These are phyloP conservation scores for Eucalyptus tenuipes DNA, from an alignment of 345 rosid species.

Conservation along the genomic window DNA sequence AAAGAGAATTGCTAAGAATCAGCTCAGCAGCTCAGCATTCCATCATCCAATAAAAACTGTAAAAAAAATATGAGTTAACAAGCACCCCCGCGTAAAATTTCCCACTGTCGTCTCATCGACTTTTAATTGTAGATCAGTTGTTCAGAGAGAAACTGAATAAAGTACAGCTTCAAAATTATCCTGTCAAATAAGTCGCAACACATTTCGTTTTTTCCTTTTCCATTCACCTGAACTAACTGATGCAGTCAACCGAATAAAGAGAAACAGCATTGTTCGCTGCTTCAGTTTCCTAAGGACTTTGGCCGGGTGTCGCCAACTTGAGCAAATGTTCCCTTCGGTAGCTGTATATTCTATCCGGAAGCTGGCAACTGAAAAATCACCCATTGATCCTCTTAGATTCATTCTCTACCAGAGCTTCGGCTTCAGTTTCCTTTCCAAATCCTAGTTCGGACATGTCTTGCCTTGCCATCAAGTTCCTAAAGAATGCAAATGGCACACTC, in stretches of 20 bases:
- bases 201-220: neutral
- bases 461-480: conserved; percentile 92
- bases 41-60: neutral
- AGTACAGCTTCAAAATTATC: neutral
- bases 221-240: neutral
- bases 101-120: neutral
- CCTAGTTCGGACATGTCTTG: conserved; percentile 85
- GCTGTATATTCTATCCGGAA: neutral
- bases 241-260: neutral
- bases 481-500: neutral
- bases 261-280: neutral
- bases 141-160: neutral
- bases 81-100: neutral
- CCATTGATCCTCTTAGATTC: neutral
- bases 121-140: neutral
- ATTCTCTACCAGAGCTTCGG: conserved; percentile 16
- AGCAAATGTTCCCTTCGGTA: neutral
- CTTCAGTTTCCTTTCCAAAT: conserved; percentile 29
- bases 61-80: neutral
- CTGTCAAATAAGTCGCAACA: neutral
- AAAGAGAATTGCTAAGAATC: neutral
- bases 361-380: conserved; percentile 3
- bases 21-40: neutral
- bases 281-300: neutral
- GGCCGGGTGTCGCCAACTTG: neutral